Conservation (phyloP, 768 basidiomycete species). For the Dacryopinax spathularia region DNA sequence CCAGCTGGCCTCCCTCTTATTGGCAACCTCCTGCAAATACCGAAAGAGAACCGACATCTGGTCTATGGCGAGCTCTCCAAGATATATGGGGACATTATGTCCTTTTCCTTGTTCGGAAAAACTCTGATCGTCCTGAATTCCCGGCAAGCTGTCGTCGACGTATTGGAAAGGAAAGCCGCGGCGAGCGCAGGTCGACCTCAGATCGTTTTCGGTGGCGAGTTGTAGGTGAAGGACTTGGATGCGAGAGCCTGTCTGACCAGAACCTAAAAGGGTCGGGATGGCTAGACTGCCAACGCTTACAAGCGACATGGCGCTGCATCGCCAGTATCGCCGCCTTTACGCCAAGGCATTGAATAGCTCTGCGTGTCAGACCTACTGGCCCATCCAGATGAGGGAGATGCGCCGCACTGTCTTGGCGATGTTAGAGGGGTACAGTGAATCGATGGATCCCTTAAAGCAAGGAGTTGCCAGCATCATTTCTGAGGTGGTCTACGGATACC, state of each 20-base stretch:
- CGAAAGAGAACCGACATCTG: slow-evolving; percentile 36
- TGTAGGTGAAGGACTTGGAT: not conserved
- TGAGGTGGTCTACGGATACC: not conserved
- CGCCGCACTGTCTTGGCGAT: not conserved
- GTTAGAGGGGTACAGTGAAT: not conserved
- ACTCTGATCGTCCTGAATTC: slow-evolving; percentile 43
- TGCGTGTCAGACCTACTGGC: slow-evolving; percentile 26
- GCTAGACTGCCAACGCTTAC: not conserved
- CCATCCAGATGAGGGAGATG: slow-evolving; percentile 27
- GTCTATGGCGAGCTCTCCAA: slow-evolving; percentile 33
- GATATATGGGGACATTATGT: slow-evolving; percentile 37
- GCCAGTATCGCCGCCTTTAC: slow-evolving; percentile 29
- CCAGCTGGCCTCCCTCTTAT: slow-evolving; percentile 29
- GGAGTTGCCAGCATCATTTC: not conserved
- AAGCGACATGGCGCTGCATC: not conserved
- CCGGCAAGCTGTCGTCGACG: slow-evolving; percentile 40
- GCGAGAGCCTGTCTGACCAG: not conserved
- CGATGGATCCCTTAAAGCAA: not conserved
- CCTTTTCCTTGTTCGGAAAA: slow-evolving; percentile 34
- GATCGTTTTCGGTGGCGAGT: slow-evolving; percentile 38
- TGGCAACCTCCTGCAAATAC: slow-evolving; percentile 17
- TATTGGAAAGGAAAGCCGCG: slow-evolving; percentile 54
- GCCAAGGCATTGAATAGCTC: slow-evolving; percentile 25
- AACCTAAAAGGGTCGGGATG: not conserved
- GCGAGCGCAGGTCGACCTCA: slow-evolving; percentile 64